Conservation (phyloP, 164 flowering plant genomes). For the Protea cynaroides region DNA sequence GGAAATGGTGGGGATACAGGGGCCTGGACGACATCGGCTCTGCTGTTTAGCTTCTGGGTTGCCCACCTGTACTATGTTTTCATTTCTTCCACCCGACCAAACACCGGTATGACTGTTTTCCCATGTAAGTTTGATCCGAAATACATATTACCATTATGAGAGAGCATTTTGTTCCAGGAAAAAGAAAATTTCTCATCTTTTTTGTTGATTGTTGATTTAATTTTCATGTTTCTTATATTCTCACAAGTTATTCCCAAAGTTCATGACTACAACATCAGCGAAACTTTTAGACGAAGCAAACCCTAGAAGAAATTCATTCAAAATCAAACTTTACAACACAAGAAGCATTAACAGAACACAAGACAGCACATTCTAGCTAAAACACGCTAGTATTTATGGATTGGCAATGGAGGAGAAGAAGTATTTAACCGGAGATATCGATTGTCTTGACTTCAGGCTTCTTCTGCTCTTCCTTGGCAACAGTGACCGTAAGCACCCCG, state of each 20-base stretch:
- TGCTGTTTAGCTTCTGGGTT: conserved; percentile 67
- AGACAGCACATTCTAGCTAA: neutral
- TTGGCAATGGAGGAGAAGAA: neutral
- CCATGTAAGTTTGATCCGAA: neutral
- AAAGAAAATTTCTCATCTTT: no score
- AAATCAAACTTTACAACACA: no score
- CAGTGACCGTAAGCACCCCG: neutral
- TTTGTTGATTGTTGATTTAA: no score
- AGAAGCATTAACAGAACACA: neutral
- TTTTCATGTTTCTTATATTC: no score
- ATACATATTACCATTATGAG: neutral
- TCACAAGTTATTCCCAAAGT: neutral
- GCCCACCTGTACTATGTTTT: conserved; percentile 74
- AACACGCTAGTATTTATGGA: neutral
- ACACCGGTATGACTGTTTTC: conserved; percentile 59
- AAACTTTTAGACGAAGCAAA: no score
- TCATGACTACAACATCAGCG: no score
- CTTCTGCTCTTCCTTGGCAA: neutral
- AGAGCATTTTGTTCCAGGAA: no score
- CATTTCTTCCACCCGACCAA: conserved; percentile 75
- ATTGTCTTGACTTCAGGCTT: neutral
- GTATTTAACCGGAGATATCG: neutral
- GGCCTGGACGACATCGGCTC: conserved; percentile 78
- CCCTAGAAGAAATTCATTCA: neutral
- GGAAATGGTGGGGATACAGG: conserved; percentile 36